Percentiles rank a stretch among this genome's conserved stretches.
These are phyloP conservation scores for Chytriomyces confervae DNA, from an alignment of 192 early-diverging fungal genomes.

Conservation along the genomic window DNA sequence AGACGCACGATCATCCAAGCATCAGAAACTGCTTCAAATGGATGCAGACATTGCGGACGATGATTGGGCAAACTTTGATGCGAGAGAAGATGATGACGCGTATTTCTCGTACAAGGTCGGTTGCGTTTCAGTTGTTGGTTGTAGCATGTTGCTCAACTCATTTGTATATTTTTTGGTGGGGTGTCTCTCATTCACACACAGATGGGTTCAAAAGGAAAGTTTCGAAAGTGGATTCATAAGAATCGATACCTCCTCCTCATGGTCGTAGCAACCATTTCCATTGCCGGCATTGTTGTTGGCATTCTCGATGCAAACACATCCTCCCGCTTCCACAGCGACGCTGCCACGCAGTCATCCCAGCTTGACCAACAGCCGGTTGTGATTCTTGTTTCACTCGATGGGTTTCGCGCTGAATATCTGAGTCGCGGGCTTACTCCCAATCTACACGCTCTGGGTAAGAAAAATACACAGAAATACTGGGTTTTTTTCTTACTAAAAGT, in stretches of 20 bases:
- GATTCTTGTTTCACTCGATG: slow-evolving; percentile 86
- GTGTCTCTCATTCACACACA: background rate
- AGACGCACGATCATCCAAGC: background rate
- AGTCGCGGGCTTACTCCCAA: slow-evolving; percentile 73
- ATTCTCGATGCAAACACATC: slow-evolving; percentile 2
- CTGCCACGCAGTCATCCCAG: background rate
- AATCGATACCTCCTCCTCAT: slow-evolving; percentile 8
- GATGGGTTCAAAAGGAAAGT: background rate
- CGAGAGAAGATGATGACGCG: slow-evolving; percentile 10
- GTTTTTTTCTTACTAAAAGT: background rate
- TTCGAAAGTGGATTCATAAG: background rate
- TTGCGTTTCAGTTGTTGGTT: background rate
- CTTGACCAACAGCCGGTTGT: slow-evolving; percentile 38
- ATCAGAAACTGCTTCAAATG: background rate
- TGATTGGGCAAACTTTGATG: slow-evolving; percentile 12
- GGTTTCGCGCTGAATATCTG: slow-evolving; percentile 84
- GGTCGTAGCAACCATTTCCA: background rate
- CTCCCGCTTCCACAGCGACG: background rate
- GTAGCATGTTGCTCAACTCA: no score
- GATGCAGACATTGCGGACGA: background rate
- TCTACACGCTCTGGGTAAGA: slow-evolving; percentile 60
- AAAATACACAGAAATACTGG: background rate
- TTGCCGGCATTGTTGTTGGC: slow-evolving; percentile 4
- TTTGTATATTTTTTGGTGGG: background rate
- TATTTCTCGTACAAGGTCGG: slow-evolving; percentile 4